A percentile compares a stretch with the other conserved stretches of the same genome.
Conservation (phyloP, 148 eudicot genomes). For the Amaranthus cruentus region DNA sequence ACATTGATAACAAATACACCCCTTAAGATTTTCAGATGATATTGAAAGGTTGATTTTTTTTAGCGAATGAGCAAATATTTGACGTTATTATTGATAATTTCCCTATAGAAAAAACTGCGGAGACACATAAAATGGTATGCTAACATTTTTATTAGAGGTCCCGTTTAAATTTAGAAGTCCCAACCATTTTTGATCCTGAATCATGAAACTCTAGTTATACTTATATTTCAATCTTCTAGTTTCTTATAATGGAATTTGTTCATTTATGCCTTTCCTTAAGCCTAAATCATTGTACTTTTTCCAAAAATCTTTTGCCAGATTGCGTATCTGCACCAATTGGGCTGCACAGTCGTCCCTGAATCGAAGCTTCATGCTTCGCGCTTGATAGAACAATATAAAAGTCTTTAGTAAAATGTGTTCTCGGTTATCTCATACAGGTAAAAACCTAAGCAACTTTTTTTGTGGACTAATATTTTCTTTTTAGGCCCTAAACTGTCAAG, state of each 20-base stretch:
- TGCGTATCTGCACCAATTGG: conserved; percentile 62
- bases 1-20: no score
- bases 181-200: not conserved
- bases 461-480: no score
- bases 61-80: no score
- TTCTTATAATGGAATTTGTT: not conserved
- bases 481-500: no score
- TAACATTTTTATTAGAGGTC: not conserved
- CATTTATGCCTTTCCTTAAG: not conserved
- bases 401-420: conserved; percentile 34
- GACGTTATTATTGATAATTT: no score
- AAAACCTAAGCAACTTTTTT: not conserved
- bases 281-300: not conserved
- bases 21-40: no score
- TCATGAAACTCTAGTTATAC: not conserved
- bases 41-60: no score
- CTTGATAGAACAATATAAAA: conserved; percentile 74
- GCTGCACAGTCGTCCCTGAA: conserved; percentile 73
- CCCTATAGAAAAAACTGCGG: not conserved
- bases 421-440: not conserved
- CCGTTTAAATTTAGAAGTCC: not conserved
- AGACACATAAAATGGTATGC: not conserved
- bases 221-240: not conserved
- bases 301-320: conserved; percentile 36
- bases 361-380: conserved; percentile 87